A percentile compares a stretch with the other conserved stretches of the same genome.
These are phyloP conservation scores for Metschnikowia picachoensis DNA, from an alignment of 805 yeast species.

Conservation along the genomic window DNA sequence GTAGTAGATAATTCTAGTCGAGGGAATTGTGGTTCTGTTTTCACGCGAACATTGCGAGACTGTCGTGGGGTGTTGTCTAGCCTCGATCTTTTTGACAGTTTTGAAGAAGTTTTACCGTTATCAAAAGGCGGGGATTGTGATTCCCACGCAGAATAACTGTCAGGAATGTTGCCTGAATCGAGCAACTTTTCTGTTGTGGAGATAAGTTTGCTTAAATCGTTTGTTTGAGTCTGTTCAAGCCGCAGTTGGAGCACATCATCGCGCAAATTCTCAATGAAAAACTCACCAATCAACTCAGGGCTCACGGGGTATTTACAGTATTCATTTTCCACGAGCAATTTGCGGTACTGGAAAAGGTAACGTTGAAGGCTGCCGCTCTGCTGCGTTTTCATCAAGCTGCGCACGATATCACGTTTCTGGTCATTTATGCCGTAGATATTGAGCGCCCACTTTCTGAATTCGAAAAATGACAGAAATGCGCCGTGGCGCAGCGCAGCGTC, in stretches of 20 bases:
- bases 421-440: not conserved
- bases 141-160: not conserved
- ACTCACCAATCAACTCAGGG: conserved; percentile 2
- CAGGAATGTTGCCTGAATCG: conserved; percentile 3
- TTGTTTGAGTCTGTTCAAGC: not conserved
- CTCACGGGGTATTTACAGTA: conserved; percentile 3
- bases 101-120: not conserved
- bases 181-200: conserved; percentile 2
- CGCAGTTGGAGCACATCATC: conserved; percentile 1
- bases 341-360: conserved; percentile 3
- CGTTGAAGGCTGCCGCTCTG: not conserved
- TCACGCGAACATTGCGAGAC: conserved; percentile 3
- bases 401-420: conserved; percentile 3
- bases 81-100: not conserved
- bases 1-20: not conserved
- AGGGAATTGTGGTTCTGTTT: not conserved
- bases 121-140: not conserved
- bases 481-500: conserved; percentile 1
- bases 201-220: not conserved
- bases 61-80: not conserved
- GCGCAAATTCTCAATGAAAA: conserved; percentile 2
- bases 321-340: conserved; percentile 1
- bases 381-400: not conserved
- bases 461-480: not conserved
- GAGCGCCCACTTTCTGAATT: not conserved